These are phyloP conservation scores for Penicillium sp. DNA, from an alignment of 2,329 filamentous ascomycete species.

Conservation along the genomic window DNA sequence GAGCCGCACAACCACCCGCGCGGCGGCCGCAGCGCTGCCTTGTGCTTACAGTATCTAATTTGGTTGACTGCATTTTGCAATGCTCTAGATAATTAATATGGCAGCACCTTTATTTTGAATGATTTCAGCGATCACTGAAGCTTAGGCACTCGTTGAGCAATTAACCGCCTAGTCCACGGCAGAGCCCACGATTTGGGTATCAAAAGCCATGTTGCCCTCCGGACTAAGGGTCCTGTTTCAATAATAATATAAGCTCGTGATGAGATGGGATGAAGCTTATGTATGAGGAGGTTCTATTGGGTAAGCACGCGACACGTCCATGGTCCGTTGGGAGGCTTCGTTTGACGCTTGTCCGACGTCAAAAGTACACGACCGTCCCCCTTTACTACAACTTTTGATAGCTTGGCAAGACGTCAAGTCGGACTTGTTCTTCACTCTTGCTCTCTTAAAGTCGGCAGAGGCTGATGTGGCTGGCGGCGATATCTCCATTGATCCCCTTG, in stretches of 20 bases:
- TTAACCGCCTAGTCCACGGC: not conserved
- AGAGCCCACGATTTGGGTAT: not conserved
- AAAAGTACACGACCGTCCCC: not conserved
- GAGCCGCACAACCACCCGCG: not conserved
- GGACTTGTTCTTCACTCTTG: not conserved
- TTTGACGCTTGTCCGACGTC: not conserved
- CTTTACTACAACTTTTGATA: not conserved
- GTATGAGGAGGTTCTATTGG: not conserved
- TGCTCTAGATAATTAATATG: not conserved
- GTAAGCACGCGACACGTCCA: slow-evolving; percentile 5
- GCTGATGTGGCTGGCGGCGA: slow-evolving; percentile 23
- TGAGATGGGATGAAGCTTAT: not conserved
- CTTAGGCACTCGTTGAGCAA: not conserved
- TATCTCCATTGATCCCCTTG: slow-evolving; percentile 5
- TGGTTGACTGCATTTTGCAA: not conserved
- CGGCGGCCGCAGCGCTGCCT: not conserved
- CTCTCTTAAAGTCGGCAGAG: slow-evolving; percentile 15
- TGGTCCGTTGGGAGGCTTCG: not conserved
- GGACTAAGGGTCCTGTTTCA: not conserved
- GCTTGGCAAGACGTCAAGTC: not conserved
- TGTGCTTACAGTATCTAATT: not conserved
- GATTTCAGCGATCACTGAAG: not conserved
- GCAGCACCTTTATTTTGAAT: too few species aligned
- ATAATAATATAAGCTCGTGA: not conserved
- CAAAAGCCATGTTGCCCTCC: not conserved